Conservation (phyloP, 768 basidiomycete species). For the Trametes sanguinea region DNA sequence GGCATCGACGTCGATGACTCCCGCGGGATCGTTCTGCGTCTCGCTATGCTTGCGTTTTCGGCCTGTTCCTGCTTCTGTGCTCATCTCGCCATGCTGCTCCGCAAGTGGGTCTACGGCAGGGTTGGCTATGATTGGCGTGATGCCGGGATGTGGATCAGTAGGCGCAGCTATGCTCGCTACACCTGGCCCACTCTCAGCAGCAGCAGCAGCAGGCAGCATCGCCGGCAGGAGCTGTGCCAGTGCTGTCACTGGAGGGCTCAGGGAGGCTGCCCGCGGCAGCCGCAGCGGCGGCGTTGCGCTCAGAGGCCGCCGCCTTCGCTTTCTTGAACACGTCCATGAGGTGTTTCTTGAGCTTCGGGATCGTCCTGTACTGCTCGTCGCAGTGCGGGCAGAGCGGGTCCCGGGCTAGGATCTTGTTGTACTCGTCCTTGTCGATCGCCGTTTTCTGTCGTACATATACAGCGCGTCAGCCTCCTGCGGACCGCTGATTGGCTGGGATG, state of each 20-base stretch:
- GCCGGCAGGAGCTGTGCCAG: no score
- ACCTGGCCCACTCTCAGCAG: not conserved
- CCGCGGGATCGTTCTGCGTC: not conserved
- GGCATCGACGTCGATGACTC: not conserved
- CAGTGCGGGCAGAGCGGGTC: constrained; percentile 74
- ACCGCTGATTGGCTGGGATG: not conserved
- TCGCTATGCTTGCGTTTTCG: constrained; percentile 16
- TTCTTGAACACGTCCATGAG: constrained; percentile 45
- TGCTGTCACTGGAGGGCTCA: no score
- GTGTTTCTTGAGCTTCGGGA: constrained; percentile 75
- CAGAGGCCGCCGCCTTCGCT: constrained; percentile 33
- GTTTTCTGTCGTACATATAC: constrained; percentile 46
- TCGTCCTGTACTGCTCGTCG: constrained; percentile 59
- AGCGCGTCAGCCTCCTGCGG: not conserved
- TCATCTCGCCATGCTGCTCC: constrained; percentile 1
- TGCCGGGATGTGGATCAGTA: no score
- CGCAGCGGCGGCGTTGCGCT: constrained; percentile 35
- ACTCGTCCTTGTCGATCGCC: constrained; percentile 49
- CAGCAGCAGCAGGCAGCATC: no score
- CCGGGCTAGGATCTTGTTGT: constrained; percentile 69
- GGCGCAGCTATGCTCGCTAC: no score
- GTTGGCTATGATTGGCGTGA: no score
- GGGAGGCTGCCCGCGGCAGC: not conserved
- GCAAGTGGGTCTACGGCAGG: not conserved
- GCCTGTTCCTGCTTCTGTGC: not conserved